Conservation (phyloP, 371 early-diverging fungal genomes). For the Mortierella sp. region DNA sequence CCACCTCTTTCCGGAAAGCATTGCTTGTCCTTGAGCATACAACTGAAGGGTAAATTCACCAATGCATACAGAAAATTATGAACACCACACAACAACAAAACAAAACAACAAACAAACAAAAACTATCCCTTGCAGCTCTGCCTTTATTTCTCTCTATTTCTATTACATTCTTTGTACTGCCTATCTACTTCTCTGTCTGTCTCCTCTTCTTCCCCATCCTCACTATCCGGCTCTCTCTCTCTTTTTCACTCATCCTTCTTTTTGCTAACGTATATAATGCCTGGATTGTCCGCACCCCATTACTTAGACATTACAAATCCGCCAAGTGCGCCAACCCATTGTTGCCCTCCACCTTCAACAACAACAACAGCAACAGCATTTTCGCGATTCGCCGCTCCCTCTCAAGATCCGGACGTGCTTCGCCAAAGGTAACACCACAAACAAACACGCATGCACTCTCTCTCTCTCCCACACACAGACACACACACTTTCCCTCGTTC, state of each 20-base stretch:
- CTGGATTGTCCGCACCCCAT: background rate
- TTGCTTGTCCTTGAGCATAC: slow-evolving; percentile 26
- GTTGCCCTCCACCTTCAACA: background rate
- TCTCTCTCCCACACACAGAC: background rate
- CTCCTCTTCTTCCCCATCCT: background rate
- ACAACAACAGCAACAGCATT: background rate
- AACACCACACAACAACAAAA: background rate
- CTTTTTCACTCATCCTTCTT: background rate
- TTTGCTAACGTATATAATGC: background rate
- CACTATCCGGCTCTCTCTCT: background rate
- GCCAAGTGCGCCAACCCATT: background rate
- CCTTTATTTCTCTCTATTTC: slow-evolving; percentile 2
- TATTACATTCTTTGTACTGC: background rate
- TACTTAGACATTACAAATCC: slow-evolving; percentile 5
- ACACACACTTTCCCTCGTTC: background rate
- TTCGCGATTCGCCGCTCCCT: background rate
- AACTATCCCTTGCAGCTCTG: slow-evolving; percentile 4
- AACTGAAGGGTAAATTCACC: slow-evolving; percentile 29
- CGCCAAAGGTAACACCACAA: background rate
- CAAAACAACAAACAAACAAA: background rate
- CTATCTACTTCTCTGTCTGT: background rate
- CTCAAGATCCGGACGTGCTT: background rate
- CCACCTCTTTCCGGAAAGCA: slow-evolving; percentile 35
- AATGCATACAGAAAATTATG: background rate
- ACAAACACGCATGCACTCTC: background rate